Evolutionary conservation across 805 yeast genomes (phyloP).

Genomic region (Candida corydali): DNA sequence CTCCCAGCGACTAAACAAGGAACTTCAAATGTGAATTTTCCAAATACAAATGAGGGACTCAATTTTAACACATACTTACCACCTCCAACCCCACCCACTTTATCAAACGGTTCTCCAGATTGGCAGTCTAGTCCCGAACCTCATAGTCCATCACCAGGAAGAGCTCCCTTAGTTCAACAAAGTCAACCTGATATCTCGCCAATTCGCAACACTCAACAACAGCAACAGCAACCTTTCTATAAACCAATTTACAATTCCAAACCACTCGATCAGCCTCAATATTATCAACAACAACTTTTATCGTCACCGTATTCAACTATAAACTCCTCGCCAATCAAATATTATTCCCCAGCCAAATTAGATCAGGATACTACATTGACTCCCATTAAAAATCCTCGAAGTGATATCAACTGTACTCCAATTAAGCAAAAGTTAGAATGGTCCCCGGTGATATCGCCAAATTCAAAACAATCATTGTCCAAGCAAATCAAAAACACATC

Average conservation of each 20-base stretch:
- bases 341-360: conserved; percentile 23
- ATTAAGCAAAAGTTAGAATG: conserved; percentile 30
- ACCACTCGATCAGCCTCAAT: conserved; percentile 7
- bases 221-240: conserved; percentile 23
- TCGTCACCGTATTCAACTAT: conserved; percentile 12
- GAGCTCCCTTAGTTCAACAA: conserved; percentile 3
- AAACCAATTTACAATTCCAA: conserved; percentile 17
- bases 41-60: neutral
- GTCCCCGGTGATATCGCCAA: conserved; percentile 43
- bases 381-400: conserved; percentile 27
- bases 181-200: conserved; percentile 18
- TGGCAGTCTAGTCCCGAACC: conserved; percentile 38
- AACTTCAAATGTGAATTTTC: neutral
- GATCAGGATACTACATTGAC: conserved; percentile 39
- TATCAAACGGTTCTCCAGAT: conserved; percentile 33
- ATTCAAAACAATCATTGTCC: conserved; percentile 27
- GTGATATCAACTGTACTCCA: conserved; percentile 9
- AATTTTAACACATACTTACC: conserved; percentile 9
- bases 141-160: conserved; percentile 29
- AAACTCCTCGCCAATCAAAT: conserved; percentile 26
- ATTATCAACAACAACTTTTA: conserved; percentile 3
- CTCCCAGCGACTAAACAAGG: conserved; percentile 6
- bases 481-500: conserved; percentile 43
- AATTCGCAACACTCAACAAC: conserved; percentile 18
- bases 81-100: conserved; percentile 31